A percentile compares a stretch with the other conserved stretches of the same genome.
Conservation (phyloP, 2,329 filamentous ascomycete species). For the Fusarium lyarnte region DNA sequence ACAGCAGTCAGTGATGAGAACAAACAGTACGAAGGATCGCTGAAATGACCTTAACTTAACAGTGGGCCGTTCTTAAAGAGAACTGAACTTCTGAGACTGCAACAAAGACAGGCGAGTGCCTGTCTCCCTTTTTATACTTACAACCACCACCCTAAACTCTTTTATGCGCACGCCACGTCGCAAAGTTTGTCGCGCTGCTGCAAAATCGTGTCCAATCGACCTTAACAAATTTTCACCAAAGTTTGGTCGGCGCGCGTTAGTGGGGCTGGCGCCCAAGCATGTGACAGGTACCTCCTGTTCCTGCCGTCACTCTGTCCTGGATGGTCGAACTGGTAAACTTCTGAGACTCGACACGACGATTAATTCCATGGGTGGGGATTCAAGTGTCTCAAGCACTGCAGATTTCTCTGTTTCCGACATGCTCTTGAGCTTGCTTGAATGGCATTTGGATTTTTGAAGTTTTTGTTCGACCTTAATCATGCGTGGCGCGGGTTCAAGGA, state of each 20-base stretch:
- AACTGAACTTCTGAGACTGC: background rate
- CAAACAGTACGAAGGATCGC: background rate
- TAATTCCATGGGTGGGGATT: background rate
- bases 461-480: background rate
- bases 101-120: background rate
- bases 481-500: too few species aligned
- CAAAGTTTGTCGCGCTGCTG: background rate
- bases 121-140: background rate
- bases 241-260: background rate
- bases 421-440: accelerated
- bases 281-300: background rate
- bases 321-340: background rate
- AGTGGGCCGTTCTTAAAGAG: background rate
- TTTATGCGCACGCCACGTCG: background rate
- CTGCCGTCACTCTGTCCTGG: background rate
- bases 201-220: background rate
- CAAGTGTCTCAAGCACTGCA: background rate
- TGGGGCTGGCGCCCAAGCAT: background rate
- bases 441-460: accelerated
- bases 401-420: accelerated
- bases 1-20: background rate
- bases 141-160: background rate
- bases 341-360: accelerated
- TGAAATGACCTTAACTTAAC: background rate
- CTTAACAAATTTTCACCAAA: background rate